A percentile compares a stretch with the other conserved stretches of the same genome.
These are phyloP conservation scores for Oenanthe sinensis DNA, from an alignment of 129 eudicot genomes.

Conservation along the genomic window DNA sequence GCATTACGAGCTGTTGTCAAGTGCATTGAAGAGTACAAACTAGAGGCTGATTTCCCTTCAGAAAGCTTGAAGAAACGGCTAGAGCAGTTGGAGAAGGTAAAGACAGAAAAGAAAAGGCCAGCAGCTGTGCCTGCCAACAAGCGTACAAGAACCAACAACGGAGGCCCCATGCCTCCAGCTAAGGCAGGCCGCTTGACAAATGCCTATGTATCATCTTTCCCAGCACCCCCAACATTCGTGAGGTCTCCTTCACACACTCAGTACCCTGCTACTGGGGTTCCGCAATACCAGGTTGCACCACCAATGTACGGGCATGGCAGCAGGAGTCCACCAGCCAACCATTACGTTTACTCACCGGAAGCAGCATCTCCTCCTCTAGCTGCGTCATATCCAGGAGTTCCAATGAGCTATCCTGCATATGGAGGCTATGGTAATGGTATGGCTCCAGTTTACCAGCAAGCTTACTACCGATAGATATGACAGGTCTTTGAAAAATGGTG, in stretches of 20 bases:
- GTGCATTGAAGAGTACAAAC: conserved; percentile 97
- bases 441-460: conserved; percentile 62
- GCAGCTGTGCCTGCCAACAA: conserved; percentile 83
- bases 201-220: conserved; percentile 91
- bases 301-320: conserved; percentile 57
- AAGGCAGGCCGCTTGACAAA: conserved; percentile 96
- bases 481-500: conserved; percentile 33
- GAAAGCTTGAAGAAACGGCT: conserved; percentile 77
- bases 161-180: conserved; percentile 99
- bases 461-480: conserved; percentile 74
- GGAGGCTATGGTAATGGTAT: conserved; percentile 60
- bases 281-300: conserved; percentile 39
- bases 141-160: conserved; percentile 73
- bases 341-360: conserved; percentile 65
- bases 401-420: conserved; percentile 57
- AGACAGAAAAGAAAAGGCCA: conserved; percentile 78
- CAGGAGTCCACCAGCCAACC: conserved; percentile 59
- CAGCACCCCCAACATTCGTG: conserved; percentile 60
- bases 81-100: conserved; percentile 84
- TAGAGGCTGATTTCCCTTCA: conserved; percentile 75
- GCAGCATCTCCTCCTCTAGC: conserved; percentile 48
- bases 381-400: conserved; percentile 67
- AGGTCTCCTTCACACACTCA: conserved; percentile 78
- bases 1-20: conserved; percentile 86
- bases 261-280: conserved; percentile 49